phyloP scores from a whole-genome alignment of 2,329 filamentous ascomycete genomes.

The Colletotrichum nymphaeae region DNA sequence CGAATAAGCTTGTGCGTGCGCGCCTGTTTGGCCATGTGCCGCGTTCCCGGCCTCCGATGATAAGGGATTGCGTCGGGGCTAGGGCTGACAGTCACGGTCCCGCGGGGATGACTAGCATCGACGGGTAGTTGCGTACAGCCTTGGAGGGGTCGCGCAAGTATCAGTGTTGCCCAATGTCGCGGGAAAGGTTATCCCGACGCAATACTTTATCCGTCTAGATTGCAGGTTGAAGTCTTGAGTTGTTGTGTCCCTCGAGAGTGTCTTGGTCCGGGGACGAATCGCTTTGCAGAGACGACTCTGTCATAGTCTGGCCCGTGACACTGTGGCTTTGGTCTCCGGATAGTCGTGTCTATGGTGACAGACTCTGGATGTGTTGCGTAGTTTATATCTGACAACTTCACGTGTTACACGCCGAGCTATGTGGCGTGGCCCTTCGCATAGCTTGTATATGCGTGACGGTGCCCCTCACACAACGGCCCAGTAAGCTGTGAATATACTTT shows the following conservation, averaged over 20 bases:
- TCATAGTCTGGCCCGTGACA: neutral
- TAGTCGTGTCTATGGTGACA: neutral
- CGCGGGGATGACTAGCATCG: neutral
- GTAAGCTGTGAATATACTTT: neutral
- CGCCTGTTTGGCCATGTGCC: neutral
- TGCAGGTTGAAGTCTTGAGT: too few species aligned
- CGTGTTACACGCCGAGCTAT: neutral
- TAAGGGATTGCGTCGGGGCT: neutral
- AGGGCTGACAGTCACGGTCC: constrained; percentile 3
- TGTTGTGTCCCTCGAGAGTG: neutral
- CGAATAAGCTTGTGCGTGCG: neutral
- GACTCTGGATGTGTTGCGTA: neutral
- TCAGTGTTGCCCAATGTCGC: neutral
- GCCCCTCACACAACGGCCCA: neutral
- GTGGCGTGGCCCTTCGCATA: neutral
- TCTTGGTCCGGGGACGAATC: constrained; percentile 10
- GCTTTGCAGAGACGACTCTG: neutral
- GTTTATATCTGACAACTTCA: neutral
- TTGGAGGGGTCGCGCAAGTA: neutral
- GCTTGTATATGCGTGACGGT: neutral
- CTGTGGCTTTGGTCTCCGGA: neutral
- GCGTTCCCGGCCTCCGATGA: neutral
- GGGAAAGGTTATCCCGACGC: neutral
- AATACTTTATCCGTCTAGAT: neutral
- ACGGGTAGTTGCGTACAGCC: constrained; percentile 1